Evolutionary conservation across 1,139 yeast species (phyloP), one percentile per base, ranked within the genome.

Genomic region (Suhomyces bribrorum): DNA sequence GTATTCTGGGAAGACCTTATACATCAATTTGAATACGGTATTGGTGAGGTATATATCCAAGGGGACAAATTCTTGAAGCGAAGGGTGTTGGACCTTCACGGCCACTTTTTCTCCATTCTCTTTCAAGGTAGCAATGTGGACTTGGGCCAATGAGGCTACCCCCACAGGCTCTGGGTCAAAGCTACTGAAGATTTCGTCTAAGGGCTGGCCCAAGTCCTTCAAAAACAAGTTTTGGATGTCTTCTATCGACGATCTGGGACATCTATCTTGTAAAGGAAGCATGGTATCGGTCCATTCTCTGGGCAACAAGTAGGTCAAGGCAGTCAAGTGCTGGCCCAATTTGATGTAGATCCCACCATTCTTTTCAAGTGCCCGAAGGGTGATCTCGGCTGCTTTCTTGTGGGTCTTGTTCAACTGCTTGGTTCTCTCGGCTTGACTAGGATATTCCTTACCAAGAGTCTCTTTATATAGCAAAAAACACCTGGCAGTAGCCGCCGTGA

Each of bases 131-230:
- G 95, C 99, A 30, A 73, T 67, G 61, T 92, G 98, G 7, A 92
- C 99, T 56, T 92, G 99, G 0, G 98, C 98, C 49, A 92, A 70
- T 1, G 96, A 87, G 0, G 98, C 98, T 11, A 89, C 95, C 1
- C 98, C 99, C 30, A 92, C 79, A 0, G 99, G 98, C 12, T 61
- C 64, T 0, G 77, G 75, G 46, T 84, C 78, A 57, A 92, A 87
- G 23, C 75, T 79, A 9, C 67, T 59, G 57, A 92, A 92, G 29
- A 81, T 48, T 1, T 86, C 94, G n/a, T 73, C 75, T 15, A 90
- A 58, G 1, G 69, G 48, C n/a, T 62, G 55, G 1, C 86, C 88
- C 50, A 86, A 65, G 57, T 92, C 99, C 2, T 62, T 57, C 32
- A 59, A 52, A 52, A 92, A 81, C 84, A 92, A 76, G 11, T 67